phyloP scores from a whole-genome alignment of 352 stramenopile genomes.

The Globisporangium cystogenes region DNA sequence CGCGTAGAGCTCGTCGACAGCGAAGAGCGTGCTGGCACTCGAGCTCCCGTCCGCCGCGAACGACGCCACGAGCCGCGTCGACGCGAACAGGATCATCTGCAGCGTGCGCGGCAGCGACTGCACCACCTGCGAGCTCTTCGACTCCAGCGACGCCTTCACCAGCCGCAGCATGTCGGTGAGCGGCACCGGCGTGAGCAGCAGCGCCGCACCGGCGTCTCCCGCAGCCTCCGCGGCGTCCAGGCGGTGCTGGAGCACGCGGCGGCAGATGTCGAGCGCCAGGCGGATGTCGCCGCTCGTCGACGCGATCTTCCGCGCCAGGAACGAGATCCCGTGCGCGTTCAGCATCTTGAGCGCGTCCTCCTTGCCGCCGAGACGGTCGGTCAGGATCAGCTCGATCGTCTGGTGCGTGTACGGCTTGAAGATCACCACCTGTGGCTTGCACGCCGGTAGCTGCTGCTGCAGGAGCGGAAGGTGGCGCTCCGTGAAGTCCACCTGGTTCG shows the following conservation, averaged over 20 bases:
- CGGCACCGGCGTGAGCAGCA: constrained; percentile 26
- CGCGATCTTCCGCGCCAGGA: constrained; percentile 76
- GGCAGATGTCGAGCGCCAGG: constrained; percentile 67
- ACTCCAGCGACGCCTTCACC: constrained; percentile 69
- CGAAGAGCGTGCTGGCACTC: constrained; percentile 28
- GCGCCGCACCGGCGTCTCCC: constrained; percentile 1
- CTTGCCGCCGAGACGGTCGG: constrained; percentile 54
- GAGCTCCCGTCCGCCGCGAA: constrained; percentile 25
- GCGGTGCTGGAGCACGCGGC: constrained; percentile 51
- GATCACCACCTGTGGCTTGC: constrained; percentile 58
- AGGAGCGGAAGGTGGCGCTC: constrained; percentile 67
- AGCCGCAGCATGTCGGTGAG: constrained; percentile 69
- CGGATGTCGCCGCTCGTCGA: constrained; percentile 74
- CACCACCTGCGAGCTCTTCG: constrained; percentile 48
- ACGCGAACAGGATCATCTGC: constrained; percentile 80
- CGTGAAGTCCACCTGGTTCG: constrained; percentile 83
- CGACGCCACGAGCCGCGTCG: constrained; percentile 27
- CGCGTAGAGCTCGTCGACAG: constrained; percentile 55
- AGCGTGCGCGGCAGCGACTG: constrained; percentile 67
- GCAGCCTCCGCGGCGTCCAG: constrained; percentile 14
- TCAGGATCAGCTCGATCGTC: constrained; percentile 74
- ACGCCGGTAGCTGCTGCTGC: constrained; percentile 39
- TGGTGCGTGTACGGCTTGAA: constrained; percentile 79
- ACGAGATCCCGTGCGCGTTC: constrained; percentile 65
- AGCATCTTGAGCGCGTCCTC: constrained; percentile 38